phyloP scores from a whole-genome alignment of 305 asterid species.

The Plantago coronopus region DNA sequence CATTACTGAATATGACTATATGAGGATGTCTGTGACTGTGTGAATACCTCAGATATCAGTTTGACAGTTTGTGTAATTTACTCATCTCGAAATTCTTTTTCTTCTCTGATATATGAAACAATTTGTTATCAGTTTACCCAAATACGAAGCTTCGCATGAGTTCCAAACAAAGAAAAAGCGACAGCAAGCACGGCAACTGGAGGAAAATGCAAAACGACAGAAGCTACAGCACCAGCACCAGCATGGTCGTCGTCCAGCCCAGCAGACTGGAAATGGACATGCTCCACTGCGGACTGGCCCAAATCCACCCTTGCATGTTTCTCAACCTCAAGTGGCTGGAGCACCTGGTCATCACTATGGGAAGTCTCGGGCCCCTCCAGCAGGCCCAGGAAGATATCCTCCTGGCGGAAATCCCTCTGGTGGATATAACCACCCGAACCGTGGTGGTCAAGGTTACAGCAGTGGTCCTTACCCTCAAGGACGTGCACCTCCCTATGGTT shows the following conservation, averaged over 20 bases:
- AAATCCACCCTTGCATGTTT: slow-evolving; percentile 46
- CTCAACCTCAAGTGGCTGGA: slow-evolving; percentile 67
- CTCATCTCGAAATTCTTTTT: not conserved
- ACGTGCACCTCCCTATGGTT: slow-evolving; percentile 64
- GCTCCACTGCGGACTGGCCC: slow-evolving; percentile 70
- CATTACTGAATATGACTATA: no score
- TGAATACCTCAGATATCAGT: not conserved
- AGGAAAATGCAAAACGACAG: slow-evolving; percentile 81
- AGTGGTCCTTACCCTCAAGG: slow-evolving; percentile 81
- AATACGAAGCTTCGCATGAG: slow-evolving; percentile 90
- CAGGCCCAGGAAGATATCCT: slow-evolving; percentile 73
- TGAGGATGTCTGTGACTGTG: not conserved
- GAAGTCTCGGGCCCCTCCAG: slow-evolving; percentile 78
- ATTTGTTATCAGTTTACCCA: slow-evolving; percentile 61
- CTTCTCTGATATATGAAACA: slow-evolving; percentile 14
- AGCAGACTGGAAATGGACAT: slow-evolving; percentile 68
- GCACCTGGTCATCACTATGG: slow-evolving; percentile 69
- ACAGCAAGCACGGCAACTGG: slow-evolving; percentile 82
- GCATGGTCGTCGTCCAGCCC: slow-evolving; percentile 50
- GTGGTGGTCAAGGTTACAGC: slow-evolving; percentile 68
- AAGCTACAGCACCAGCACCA: slow-evolving; percentile 74
- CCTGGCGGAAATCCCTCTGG: slow-evolving; percentile 77
- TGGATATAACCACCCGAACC: slow-evolving; percentile 67
- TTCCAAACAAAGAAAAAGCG: slow-evolving; percentile 97
- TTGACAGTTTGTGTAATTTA: not conserved